phyloP scores from a whole-genome alignment of 176 grass and related monocot genomes.

The Oropetium thomaeum region DNA sequence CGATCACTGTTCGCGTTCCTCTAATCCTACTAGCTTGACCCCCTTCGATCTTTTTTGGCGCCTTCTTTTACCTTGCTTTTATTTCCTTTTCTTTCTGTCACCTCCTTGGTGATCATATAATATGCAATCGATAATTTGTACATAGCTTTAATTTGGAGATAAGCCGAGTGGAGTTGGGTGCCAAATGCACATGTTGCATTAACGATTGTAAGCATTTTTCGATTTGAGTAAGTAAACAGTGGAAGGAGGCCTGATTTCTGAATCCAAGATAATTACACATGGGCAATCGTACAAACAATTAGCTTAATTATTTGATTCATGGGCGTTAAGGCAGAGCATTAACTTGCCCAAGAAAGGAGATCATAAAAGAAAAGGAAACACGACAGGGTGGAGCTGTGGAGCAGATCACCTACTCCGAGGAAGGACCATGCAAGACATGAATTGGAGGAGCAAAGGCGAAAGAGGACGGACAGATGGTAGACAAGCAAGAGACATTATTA shows the following conservation, averaged over 20 bases:
- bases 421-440: slow-evolving; percentile 34
- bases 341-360: background rate
- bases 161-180: slow-evolving; percentile 10
- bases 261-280: background rate
- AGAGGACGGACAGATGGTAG: background rate
- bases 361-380: slow-evolving; percentile 7
- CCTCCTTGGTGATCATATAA: slow-evolving; percentile 13
- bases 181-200: background rate
- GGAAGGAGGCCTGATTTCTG: background rate
- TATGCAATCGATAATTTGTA: slow-evolving; percentile 52
- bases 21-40: background rate
- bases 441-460: background rate
- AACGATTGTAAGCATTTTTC: background rate
- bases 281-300: background rate
- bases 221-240: background rate
- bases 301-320: slow-evolving; percentile 1
- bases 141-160: slow-evolving; percentile 26
- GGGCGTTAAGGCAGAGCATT: background rate
- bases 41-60: slow-evolving; percentile 5
- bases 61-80: background rate
- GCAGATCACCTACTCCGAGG: background rate
- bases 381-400: background rate
- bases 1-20: background rate
- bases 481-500: too few relatives aligned
- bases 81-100: slow-evolving; percentile 2